Evolutionary conservation across 2,329 filamentous ascomycete genomes (phyloP).

Genomic region (Stenocarpella maydis): DNA sequence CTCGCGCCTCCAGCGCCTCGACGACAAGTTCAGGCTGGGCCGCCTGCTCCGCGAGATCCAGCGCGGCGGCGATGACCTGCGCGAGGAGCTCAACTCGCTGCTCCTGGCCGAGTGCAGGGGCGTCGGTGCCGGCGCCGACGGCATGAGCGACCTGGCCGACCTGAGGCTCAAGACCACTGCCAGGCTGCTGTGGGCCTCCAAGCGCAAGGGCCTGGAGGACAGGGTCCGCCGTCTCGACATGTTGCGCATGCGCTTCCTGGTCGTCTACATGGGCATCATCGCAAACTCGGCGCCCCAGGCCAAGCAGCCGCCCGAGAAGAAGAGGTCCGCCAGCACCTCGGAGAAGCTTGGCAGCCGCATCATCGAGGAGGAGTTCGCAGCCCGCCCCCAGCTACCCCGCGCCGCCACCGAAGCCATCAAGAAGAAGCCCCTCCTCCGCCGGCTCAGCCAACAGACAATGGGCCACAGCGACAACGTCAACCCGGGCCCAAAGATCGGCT

Average conservation of each 20-base stretch:
- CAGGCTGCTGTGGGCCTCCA: constrained; percentile 66
- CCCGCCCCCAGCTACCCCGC: constrained; percentile 49
- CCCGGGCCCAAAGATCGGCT: constrained; percentile 60
- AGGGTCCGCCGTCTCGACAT: constrained; percentile 66
- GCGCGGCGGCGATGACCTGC: constrained; percentile 65
- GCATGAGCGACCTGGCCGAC: constrained; percentile 35
- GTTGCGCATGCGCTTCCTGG: constrained; percentile 70
- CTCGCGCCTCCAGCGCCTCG: constrained; percentile 63
- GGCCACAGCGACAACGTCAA: constrained; percentile 61
- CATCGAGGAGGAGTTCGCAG: constrained; percentile 41
- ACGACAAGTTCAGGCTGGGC: constrained; percentile 68
- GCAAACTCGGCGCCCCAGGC: constrained; percentile 47
- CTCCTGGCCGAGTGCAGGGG: constrained; percentile 55
- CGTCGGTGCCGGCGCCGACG: constrained; percentile 39
- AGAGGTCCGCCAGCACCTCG: constrained; percentile 38
- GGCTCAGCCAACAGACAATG: constrained; percentile 62
- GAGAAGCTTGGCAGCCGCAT: constrained; percentile 41
- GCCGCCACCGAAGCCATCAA: constrained; percentile 54
- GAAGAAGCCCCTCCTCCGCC: constrained; percentile 58
- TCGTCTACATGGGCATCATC: constrained; percentile 70
- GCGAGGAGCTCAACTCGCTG: constrained; percentile 65
- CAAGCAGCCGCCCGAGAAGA: constrained; percentile 49
- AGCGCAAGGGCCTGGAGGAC: constrained; percentile 63
- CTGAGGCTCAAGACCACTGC: constrained; percentile 55
- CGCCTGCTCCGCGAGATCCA: constrained; percentile 69